phyloP scores from a whole-genome alignment of 805 yeast genomes.

The Wickerhamiella shivajii region DNA sequence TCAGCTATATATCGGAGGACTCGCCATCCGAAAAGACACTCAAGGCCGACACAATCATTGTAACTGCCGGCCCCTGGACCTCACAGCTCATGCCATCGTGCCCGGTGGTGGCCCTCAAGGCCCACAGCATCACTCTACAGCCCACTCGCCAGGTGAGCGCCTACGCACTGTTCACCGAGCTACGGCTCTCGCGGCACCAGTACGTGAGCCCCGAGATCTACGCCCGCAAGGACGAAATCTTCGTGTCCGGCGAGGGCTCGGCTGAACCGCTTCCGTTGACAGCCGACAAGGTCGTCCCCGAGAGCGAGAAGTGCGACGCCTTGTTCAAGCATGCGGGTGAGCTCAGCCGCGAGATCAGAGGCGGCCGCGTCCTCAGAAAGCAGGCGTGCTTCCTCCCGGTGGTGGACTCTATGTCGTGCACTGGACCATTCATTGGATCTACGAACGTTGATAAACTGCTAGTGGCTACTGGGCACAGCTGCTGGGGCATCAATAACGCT shows the following conservation, averaged over 20 bases:
- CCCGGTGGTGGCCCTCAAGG: conserved; percentile 86
- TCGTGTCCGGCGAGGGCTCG: conserved; percentile 94
- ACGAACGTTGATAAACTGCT: conserved; percentile 70
- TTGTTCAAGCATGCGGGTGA: conserved; percentile 68
- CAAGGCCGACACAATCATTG: conserved; percentile 59
- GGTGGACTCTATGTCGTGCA: conserved; percentile 76
- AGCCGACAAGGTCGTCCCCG: conserved; percentile 84
- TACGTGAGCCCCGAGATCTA: conserved; percentile 88
- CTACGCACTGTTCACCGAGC: conserved; percentile 85
- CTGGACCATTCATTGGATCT: conserved; percentile 90
- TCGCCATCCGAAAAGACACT: conserved; percentile 25
- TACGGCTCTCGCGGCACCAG: conserved; percentile 43
- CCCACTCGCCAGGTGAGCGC: conserved; percentile 80
- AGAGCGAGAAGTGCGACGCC: conserved; percentile 75
- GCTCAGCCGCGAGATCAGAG: conserved; percentile 50
- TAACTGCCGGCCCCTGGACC: conserved; percentile 96
- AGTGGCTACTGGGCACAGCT: conserved; percentile 86
- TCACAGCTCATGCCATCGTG: conserved; percentile 79
- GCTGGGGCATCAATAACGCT: conserved; percentile 98
- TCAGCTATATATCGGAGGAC: not conserved
- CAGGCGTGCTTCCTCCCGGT: conserved; percentile 97
- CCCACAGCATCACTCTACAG: conserved; percentile 84
- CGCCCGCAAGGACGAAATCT: conserved; percentile 89
- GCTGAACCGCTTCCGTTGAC: conserved; percentile 84
- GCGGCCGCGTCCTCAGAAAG: conserved; percentile 61